Evolutionary conservation across 2,329 filamentous ascomycete genomes (phyloP).

Genomic region (Coleophoma cylindrospora): DNA sequence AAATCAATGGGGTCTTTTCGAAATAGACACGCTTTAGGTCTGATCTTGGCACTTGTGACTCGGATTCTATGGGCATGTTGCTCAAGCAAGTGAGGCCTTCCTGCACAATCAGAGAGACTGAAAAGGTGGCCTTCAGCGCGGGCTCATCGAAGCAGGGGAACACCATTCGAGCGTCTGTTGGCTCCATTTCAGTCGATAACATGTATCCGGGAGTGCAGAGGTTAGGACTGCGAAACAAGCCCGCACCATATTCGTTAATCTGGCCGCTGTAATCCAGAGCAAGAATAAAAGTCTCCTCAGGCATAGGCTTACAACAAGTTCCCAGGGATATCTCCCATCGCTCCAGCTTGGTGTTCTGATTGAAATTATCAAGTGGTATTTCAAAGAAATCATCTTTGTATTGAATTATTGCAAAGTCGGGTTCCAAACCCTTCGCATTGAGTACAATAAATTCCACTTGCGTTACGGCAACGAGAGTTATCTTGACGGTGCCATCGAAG

Average conservation of each 20-base stretch:
- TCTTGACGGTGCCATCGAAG: conserved; percentile 59
- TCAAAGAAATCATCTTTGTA: conserved; percentile 16
- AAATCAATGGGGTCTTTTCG: conserved; percentile 64
- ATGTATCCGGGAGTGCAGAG: too few relatives aligned
- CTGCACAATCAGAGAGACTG: conserved; percentile 56
- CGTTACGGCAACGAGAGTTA: conserved; percentile 60
- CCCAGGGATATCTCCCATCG: too few relatives aligned
- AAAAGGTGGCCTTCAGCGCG: conserved; percentile 64
- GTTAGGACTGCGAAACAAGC: conserved; percentile 56
- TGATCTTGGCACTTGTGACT: too few relatives aligned
- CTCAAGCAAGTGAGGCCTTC: conserved; percentile 44
- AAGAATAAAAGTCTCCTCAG: conserved; percentile 55
- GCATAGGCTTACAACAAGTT: conserved; percentile 49
- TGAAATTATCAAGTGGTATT: too few relatives aligned
- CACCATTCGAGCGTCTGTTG: conserved; percentile 58
- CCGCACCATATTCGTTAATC: conserved; percentile 37
- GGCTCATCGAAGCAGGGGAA: conserved; percentile 73
- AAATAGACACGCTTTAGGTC: conserved; percentile 56
- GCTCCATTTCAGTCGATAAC: conserved; percentile 31
- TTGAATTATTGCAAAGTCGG: conserved; percentile 36
- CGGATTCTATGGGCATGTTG: conserved; percentile 55
- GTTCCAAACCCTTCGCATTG: conserved; percentile 60
- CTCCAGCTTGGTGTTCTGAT: too few relatives aligned
- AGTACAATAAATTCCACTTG: conserved; percentile 60
- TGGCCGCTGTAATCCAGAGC: conserved; percentile 58